Evolutionary conservation across 2,329 filamentous ascomycete genomes (phyloP).

Genomic region (Remersonia thermophila): DNA sequence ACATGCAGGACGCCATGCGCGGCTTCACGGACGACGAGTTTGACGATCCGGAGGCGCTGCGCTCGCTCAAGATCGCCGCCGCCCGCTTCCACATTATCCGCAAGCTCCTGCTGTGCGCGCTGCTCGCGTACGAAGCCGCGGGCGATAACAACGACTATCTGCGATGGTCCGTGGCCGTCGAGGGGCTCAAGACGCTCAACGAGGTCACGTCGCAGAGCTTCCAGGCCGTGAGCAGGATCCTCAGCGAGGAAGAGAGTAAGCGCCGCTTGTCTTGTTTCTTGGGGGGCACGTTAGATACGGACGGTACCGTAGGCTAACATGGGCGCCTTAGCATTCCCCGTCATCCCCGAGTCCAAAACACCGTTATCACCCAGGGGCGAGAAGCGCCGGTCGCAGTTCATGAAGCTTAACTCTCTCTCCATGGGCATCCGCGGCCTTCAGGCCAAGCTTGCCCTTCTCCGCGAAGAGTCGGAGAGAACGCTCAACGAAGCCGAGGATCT

Average conservation of each 20-base stretch:
- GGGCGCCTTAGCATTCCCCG: conserved; percentile 33
- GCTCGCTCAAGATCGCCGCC: conserved; percentile 68
- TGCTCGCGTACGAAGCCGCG: conserved; percentile 75
- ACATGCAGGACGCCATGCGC: conserved; percentile 56
- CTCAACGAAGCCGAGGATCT: conserved; percentile 63
- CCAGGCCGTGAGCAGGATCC: conserved; percentile 52
- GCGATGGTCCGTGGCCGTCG: conserved; percentile 66
- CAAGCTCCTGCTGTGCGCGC: conserved; percentile 77
- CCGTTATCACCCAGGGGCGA: conserved; percentile 64
- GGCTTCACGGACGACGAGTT: conserved; percentile 53
- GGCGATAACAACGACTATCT: conserved; percentile 64
- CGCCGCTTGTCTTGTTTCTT: conserved; percentile 12
- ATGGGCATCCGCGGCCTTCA: conserved; percentile 84
- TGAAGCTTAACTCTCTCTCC: conserved; percentile 77
- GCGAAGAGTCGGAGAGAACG: conserved; percentile 75
- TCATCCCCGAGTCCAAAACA: conserved; percentile 43
- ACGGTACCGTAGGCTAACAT: conserved; percentile 10
- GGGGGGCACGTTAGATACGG: too few species aligned
- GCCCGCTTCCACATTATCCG: conserved; percentile 70
- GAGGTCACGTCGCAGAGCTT: conserved; percentile 49
- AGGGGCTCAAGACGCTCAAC: conserved; percentile 58
- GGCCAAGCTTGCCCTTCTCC: conserved; percentile 83
- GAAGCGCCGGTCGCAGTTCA: conserved; percentile 72
- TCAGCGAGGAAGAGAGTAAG: conserved; percentile 71
- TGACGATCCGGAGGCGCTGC: conserved; percentile 66